phyloP scores from a whole-genome alignment of 2,329 filamentous ascomycete genomes.

The Chaetomium olivaceum region DNA sequence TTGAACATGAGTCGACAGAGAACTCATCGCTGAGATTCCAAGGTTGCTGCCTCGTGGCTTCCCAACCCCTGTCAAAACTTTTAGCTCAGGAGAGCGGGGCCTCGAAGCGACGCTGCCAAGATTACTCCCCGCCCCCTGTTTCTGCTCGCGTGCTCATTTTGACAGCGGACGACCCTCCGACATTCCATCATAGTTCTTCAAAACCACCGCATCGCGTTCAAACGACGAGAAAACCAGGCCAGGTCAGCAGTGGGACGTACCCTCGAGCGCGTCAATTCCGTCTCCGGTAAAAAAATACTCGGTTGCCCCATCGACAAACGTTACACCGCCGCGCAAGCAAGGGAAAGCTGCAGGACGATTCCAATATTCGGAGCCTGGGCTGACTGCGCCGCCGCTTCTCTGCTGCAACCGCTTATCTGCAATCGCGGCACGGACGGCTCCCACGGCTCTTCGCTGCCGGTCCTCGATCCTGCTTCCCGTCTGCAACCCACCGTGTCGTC shows the following conservation, averaged over 20 bases:
- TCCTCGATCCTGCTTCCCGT: background rate
- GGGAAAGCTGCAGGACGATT: background rate
- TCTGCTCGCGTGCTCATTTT: conserved; percentile 10
- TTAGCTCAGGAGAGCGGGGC: conserved; percentile 7
- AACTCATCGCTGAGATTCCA: background rate
- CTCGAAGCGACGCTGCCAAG: background rate
- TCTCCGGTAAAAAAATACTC: background rate
- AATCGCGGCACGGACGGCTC: background rate
- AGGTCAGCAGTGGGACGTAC: background rate
- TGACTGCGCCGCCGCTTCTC: conserved; percentile 6
- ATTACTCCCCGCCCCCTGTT: background rate
- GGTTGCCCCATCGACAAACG: conserved; percentile 1
- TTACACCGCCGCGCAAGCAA: background rate
- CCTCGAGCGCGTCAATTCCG: background rate
- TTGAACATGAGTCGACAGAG: background rate
- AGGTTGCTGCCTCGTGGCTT: conserved; percentile 1
- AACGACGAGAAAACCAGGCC: background rate
- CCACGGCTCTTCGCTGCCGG: background rate
- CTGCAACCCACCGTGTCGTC: background rate
- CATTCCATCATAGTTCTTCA: background rate
- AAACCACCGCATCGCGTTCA: background rate
- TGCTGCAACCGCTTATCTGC: background rate
- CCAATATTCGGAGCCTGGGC: background rate
- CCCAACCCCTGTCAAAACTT: background rate
- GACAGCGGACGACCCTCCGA: background rate